These are phyloP conservation scores for Cryphonectria naterciae DNA, from an alignment of 2,329 filamentous ascomycete genomes.

Conservation along the genomic window DNA sequence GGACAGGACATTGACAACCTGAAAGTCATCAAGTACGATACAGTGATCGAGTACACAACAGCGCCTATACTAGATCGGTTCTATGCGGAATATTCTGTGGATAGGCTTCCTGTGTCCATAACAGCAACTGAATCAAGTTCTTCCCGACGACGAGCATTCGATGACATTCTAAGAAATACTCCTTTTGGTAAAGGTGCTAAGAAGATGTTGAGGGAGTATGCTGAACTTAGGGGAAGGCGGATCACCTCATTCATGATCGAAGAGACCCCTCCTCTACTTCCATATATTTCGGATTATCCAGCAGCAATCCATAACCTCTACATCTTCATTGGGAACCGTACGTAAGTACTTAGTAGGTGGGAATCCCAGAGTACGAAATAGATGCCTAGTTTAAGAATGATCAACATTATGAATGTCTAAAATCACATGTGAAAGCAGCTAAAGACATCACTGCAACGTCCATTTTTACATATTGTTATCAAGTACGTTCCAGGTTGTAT, in stretches of 20 bases:
- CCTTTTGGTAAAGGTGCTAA: background rate
- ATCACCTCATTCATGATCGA: background rate
- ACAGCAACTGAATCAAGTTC: background rate
- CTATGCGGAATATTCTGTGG: background rate
- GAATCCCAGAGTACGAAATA: background rate
- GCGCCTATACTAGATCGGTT: background rate
- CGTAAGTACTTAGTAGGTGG: background rate
- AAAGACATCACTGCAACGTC: too few species aligned
- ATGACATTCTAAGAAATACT: background rate
- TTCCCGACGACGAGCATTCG: background rate
- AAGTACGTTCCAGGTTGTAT: too few species aligned
- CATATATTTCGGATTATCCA: fast-evolving
- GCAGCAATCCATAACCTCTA: background rate
- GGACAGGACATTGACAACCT: background rate
- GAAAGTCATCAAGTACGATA: slow-evolving; percentile 6
- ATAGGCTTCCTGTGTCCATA: background rate
- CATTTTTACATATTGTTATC: too few species aligned
- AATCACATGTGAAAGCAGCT: too few species aligned
- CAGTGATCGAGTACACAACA: background rate
- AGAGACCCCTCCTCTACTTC: too few species aligned
- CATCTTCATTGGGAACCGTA: background rate
- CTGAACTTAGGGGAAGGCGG: background rate
- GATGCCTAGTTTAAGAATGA: too few species aligned
- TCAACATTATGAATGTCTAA: too few species aligned
- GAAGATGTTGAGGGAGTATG: slow-evolving; percentile 12